A percentile compares a stretch with the other conserved stretches of the same genome.
Conservation (phyloP, 2,329 filamentous ascomycete species). For the Coniella vitis region DNA sequence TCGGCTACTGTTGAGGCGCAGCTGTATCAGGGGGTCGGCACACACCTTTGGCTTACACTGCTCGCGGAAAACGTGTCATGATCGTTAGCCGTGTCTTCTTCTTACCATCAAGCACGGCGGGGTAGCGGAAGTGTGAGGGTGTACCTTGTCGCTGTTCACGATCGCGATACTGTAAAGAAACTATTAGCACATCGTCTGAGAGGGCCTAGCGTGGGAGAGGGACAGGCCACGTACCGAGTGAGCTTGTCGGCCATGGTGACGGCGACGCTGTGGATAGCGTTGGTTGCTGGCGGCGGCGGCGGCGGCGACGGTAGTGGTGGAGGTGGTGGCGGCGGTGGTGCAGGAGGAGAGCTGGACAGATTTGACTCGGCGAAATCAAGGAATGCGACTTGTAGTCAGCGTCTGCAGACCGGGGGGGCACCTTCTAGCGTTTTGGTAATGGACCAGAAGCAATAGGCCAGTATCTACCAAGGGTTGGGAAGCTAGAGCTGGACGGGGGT, state of each 20-base stretch:
- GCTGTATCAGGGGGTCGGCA: background rate
- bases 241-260: constrained; percentile 82
- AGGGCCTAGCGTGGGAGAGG: background rate
- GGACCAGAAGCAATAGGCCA: constrained; percentile 5
- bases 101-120: constrained; percentile 22
- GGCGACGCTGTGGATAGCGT: background rate
- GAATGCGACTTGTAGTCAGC: background rate
- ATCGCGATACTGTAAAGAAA: constrained; percentile 80
- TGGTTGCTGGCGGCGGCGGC: constrained; percentile 4
- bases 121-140: constrained; percentile 33
- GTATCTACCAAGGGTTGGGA: background rate
- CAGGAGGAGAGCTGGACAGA: background rate
- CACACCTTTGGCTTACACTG: constrained; percentile 82
- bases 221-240: constrained; percentile 61
- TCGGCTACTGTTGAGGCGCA: background rate
- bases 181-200: constrained; percentile 16
- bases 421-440: constrained; percentile 1
- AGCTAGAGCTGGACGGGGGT: background rate
- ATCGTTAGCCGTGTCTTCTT: constrained; percentile 29
- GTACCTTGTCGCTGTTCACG: constrained; percentile 95
- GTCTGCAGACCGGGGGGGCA: background rate
- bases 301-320: constrained; percentile 1
- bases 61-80: constrained; percentile 23
- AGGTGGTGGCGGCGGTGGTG: constrained; percentile 6
- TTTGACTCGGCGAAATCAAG: background rate